phyloP scores from a whole-genome alignment of 345 rosid species.

The Gossypium australe region DNA sequence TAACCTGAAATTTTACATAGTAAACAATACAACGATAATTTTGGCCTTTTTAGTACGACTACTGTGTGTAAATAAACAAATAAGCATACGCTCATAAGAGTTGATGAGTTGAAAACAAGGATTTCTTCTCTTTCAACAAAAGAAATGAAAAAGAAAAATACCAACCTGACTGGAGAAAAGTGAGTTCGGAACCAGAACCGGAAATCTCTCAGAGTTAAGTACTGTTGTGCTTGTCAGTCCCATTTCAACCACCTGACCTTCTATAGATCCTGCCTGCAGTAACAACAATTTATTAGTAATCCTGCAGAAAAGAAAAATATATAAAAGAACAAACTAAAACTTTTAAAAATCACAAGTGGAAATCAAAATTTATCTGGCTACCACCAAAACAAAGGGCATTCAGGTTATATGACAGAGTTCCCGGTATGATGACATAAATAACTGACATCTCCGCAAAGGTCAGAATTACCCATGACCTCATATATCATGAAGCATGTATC shows the following conservation, averaged over 20 bases:
- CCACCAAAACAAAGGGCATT: background rate
- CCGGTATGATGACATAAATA: background rate
- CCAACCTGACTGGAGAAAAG: constrained; percentile 92
- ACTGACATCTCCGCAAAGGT: background rate
- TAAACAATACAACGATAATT: background rate
- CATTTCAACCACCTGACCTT: constrained; percentile 93
- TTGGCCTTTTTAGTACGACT: background rate
- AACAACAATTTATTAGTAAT: background rate
- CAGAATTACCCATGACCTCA: background rate
- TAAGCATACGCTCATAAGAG: background rate
- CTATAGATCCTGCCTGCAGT: constrained; percentile 78
- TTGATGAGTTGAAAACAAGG: background rate
- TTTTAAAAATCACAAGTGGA: background rate
- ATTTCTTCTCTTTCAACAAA: constrained; percentile 3
- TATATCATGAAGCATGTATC: background rate
- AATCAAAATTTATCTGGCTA: background rate
- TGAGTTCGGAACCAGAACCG: constrained; percentile 86
- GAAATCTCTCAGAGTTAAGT: constrained; percentile 73
- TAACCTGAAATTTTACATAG: constrained; percentile 45
- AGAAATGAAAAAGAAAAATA: background rate
- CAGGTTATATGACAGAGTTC: background rate
- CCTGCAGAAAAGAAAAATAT: background rate
- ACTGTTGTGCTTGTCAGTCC: constrained; percentile 81
- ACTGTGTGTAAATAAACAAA: background rate
- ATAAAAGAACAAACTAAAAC: background rate